Percentiles rank a stretch among this genome's conserved stretches.
Evolutionary conservation across 129 eudicot genomes (phyloP).

Genomic region (Dittrichia graveolens): DNA sequence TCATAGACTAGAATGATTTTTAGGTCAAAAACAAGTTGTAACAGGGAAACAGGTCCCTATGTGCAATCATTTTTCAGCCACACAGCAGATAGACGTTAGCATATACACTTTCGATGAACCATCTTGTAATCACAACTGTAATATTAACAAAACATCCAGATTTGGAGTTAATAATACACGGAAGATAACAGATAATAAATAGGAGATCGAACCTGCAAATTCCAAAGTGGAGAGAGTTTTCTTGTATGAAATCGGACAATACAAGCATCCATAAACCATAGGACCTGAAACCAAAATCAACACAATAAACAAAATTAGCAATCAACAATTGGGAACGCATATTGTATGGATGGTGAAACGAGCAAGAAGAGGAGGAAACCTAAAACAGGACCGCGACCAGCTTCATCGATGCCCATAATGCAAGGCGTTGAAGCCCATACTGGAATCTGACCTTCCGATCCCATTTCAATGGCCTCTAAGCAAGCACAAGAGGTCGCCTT

Average conservation of each 20-base stretch:
- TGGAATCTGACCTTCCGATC: slow-evolving; percentile 51
- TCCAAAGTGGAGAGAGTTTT: slow-evolving; percentile 67
- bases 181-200: neutral
- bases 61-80: neutral
- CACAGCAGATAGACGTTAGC: neutral
- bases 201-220: slow-evolving; percentile 65
- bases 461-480: slow-evolving; percentile 43
- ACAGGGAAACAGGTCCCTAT: neutral
- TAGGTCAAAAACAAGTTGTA: slow-evolving; percentile 7
- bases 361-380: slow-evolving; percentile 41
- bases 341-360: slow-evolving; percentile 3
- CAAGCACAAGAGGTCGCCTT: neutral
- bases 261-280: slow-evolving; percentile 96
- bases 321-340: neutral
- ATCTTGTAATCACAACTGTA: slow-evolving; percentile 13
- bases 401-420: slow-evolving; percentile 98
- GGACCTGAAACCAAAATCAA: slow-evolving; percentile 54
- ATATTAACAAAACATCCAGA: neutral
- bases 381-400: slow-evolving; percentile 99
- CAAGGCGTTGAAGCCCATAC: slow-evolving; percentile 87
- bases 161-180: neutral
- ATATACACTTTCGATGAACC: too few species aligned
- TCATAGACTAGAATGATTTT: neutral
- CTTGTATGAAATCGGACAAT: slow-evolving; percentile 83
- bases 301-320: slow-evolving; percentile 8